Base-by-base conservation (phyloP, 768 basidiomycete genomes). In the Nidularia pulvinata region DNA sequence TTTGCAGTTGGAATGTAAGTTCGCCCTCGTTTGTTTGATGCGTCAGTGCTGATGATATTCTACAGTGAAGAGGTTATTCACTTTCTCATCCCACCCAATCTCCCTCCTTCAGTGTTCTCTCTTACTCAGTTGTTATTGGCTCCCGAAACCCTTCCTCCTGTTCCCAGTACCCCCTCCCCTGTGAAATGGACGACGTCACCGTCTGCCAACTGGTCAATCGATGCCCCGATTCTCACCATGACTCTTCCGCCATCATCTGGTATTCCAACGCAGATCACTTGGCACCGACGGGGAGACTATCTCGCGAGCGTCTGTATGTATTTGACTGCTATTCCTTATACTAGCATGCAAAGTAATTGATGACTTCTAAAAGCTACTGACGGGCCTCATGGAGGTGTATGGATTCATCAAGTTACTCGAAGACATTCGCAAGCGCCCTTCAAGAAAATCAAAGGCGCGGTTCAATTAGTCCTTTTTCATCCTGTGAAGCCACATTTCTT, bases 371-470 rank as follows among this genome's bases (percentile, higher is more conserved):
- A 43, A 89, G 87, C 87, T 13, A 81, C 74, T 59, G 79, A 77
- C 58, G 90, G 86, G 48, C 80, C 78, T 34, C 90, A 93, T 65
- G 88, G 89, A 35, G 84, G 86, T 45, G 91, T 98, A 32, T 94
- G 96, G 85, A 97, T 99, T 49, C 97, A 99, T 66, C 97, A 99
- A 65, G 68, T 97, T 14, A 89, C 91, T 32, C 88, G 91, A 55
- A 86, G 95, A 66, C 91, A 97, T 69, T 98, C 96, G 4, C 97
- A 99, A 72, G 93, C 95, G 4, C 97, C 97, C 9, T 98, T 99
- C 85, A 94, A 89, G 69, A 95, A 94, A 69, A 84, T 96, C 58
- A 92, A 92, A 70, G 97, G 97, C 33, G 66, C 82, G 11, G 88
- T 98, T 7, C 97, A 99, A 70, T 73, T 87, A 46, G 95, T 97